These are phyloP conservation scores for Vanrija pseudolonga DNA, from an alignment of 1,284 basidiomycete species.

Conservation along the genomic window DNA sequence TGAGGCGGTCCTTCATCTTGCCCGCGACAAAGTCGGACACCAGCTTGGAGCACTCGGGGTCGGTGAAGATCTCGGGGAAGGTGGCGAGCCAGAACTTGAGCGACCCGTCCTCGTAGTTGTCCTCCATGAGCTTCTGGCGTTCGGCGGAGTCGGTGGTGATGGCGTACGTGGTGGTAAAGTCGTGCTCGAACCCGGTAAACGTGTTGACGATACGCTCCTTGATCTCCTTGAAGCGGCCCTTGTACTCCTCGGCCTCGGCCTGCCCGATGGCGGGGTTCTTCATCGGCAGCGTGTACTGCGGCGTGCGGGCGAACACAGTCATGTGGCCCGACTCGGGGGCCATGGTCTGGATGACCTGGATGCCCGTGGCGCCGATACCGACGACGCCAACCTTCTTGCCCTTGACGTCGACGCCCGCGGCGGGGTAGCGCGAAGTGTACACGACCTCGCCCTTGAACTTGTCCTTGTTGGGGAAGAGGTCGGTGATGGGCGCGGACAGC, in stretches of 20 bases:
- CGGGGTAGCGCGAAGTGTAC: slow-evolving; percentile 10
- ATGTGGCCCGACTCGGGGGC: slow-evolving; percentile 4
- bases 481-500: slow-evolving; percentile 6
- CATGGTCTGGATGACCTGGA: slow-evolving; percentile 13
- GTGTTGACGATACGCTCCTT: slow-evolving; percentile 1
- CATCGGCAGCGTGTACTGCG: slow-evolving; percentile 12
- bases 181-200: slow-evolving; percentile 9
- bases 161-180: slow-evolving; percentile 1
- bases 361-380: slow-evolving; percentile 10
- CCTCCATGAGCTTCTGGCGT: slow-evolving; percentile 4
- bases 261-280: slow-evolving; percentile 10
- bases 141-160: background rate
- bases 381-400: slow-evolving; percentile 5
- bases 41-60: slow-evolving; percentile 1
- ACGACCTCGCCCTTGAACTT: slow-evolving; percentile 13
- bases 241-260: slow-evolving; percentile 1
- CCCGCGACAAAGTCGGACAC: slow-evolving; percentile 7
- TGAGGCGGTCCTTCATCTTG: slow-evolving; percentile 8
- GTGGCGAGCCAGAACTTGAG: slow-evolving; percentile 14
- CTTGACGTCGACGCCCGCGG: slow-evolving; percentile 9
- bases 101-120: slow-evolving; percentile 8
- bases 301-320: slow-evolving; percentile 15
- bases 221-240: background rate
- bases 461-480: slow-evolving; percentile 7
- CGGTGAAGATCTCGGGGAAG: slow-evolving; percentile 12